These are phyloP conservation scores for Puccinia polysora DNA, from an alignment of 1,284 basidiomycete genomes.

Conservation along the genomic window DNA sequence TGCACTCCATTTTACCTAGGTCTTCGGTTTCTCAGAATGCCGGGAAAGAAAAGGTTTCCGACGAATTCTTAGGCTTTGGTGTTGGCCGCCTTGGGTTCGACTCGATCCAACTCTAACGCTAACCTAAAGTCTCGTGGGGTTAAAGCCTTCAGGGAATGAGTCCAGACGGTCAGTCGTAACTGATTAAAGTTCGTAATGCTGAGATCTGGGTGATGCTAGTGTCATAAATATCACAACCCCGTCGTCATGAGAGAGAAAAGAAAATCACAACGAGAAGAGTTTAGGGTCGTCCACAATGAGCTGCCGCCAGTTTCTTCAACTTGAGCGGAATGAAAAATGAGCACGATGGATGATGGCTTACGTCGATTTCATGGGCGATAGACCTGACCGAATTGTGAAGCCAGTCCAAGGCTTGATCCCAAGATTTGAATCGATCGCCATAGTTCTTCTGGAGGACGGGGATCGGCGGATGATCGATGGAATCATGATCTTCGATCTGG, in stretches of 20 bases:
- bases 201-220: conserved; percentile 42
- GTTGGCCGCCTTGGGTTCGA: not conserved
- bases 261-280: not conserved
- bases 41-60: no score
- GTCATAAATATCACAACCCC: no score
- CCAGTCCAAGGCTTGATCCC: conserved; percentile 17
- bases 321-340: not conserved
- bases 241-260: not conserved
- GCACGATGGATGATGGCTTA: not conserved
- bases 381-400: not conserved
- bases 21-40: no score
- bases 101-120: conserved; percentile 26
- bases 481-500: not conserved
- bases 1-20: no score
- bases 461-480: not conserved
- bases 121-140: conserved; percentile 41
- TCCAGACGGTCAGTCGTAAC: conserved; percentile 21
- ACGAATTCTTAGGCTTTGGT: no score
- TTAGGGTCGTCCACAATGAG: not conserved
- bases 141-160: conserved; percentile 32
- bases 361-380: conserved; percentile 22
- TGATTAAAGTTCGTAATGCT: conserved; percentile 25
- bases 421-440: not conserved
- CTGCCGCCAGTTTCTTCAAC: not conserved
- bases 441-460: not conserved